Evolutionary conservation across 331 rosid genomes (phyloP), one percentile per base, ranked within the genome.

Genomic region (Rhamnella rubrinervis): DNA sequence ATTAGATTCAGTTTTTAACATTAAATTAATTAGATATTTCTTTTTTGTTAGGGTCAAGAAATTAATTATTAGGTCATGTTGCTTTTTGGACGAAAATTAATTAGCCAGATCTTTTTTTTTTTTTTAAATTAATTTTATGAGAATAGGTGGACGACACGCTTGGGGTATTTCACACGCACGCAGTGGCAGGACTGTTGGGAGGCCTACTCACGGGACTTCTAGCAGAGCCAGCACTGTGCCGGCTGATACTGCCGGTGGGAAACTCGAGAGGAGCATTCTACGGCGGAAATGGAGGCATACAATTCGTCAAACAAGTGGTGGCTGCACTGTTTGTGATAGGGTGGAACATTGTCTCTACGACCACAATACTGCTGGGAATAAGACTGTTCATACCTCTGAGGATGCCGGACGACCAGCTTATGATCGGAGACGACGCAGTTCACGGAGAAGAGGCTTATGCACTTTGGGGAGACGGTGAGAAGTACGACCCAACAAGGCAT

Each of bases 401-500:
- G 64, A 93, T 93, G 98, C 82, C 98, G 0, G 95, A 93, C 1
- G 95, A 91, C 55, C 91, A 87, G 35, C 85, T 93, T 0, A 73
- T 77, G 28, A 91, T 89, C 35, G 97, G 98, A 5, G 98, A 93
- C 8, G 98, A 93, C 0, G 98, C 98, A 0, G 97, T 84, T 61
- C 98, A 93, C 38, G 97, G 98, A 0, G 98, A 93, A 73, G 97
- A 91, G 71, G 98, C 98, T 46, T 93, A 91, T 37, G 98, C 97
- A 4, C 96, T 93, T 28, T 93, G 98, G 98, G 98, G 97, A 18
- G 98, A 93, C 19, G 98, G 98, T 11, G 98, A 93, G 51, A 93
- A 80, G 75, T 93, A 74, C 57, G 98, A 93, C 58, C 95, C 96
- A 0, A 89, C 95, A 2, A 84, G 66, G 65, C 98, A 93, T 80